Evolutionary conservation across 2,329 filamentous ascomycete genomes (phyloP).

Genomic region (Plenodomus lindquistii): DNA sequence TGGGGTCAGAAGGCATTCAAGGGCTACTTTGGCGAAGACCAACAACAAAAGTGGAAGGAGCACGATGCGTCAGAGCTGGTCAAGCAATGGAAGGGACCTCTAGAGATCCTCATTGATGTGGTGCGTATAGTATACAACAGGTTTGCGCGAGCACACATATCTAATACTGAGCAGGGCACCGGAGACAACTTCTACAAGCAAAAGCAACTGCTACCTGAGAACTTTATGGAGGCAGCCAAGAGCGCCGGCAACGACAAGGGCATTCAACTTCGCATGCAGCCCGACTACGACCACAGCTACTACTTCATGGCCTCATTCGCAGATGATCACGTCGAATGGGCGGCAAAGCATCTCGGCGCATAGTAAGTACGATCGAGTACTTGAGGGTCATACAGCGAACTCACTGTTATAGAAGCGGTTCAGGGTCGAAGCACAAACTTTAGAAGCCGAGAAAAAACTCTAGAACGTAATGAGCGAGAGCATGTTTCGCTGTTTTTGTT

Average conservation of each 20-base stretch:
- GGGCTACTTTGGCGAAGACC: constrained; percentile 80
- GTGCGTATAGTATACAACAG: constrained; percentile 54
- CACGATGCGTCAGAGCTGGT: constrained; percentile 93
- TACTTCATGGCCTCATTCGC: constrained; percentile 93
- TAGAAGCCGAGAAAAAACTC: constrained; percentile 8
- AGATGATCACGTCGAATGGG: constrained; percentile 88
- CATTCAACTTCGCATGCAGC: constrained; percentile 79
- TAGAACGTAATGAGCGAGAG: background rate
- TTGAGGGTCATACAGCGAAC: constrained; percentile 8
- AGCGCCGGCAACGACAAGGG: constrained; percentile 71
- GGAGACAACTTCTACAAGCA: constrained; percentile 97
- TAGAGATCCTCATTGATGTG: constrained; percentile 86
- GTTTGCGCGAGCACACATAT: background rate
- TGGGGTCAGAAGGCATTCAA: constrained; percentile 96
- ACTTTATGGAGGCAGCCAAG: constrained; percentile 79
- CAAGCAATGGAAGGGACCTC: constrained; percentile 69
- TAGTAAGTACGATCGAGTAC: constrained; percentile 47
- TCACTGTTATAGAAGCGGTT: constrained; percentile 42
- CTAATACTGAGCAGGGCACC: constrained; percentile 64
- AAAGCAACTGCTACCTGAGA: constrained; percentile 89
- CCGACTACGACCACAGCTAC: constrained; percentile 96
- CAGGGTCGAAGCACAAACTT: constrained; percentile 29
- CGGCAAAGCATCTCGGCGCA: constrained; percentile 77
- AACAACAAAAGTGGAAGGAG: constrained; percentile 77
- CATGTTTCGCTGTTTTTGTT: background rate